Evolutionary conservation across 345 rosid species (phyloP), one percentile per base, ranked within the genome.

Genomic region (Bruguiera gymnorhiza): DNA sequence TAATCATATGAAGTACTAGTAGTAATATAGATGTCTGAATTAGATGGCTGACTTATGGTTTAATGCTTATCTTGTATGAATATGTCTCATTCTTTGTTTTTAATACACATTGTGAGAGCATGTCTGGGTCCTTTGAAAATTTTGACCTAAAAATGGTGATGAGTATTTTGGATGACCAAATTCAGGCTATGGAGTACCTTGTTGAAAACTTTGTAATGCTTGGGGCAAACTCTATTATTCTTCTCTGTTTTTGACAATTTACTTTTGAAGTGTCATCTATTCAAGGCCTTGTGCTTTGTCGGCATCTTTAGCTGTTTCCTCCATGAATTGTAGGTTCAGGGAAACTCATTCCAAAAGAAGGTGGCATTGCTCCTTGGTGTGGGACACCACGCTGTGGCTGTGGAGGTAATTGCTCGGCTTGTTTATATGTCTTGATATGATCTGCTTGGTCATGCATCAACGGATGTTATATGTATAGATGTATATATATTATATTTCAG

Each of bases 291-390:
- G 18, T 57, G 29, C 50, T 55, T 24, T 21, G 43, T 32, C 18
- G 60, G 16, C 57, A 61, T 61, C 23, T 69, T 65, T 37, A 60
- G 27, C 37, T 61, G 30, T n/a, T 62, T 43, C 76, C 32, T 72
- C 27, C 27, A 27, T 76, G 62, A 55, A 56, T 50, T 65, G 36
- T 91, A 96, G 99, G 94, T 80, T 76, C 91, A 77, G 58, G 99
- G 99, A 67, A 96, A 96, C 80, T 96, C 99, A 39, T 96, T 90
- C 82, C 99, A 89, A 80, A 96, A 96, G 84, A 96, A 90, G 81
- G 89, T 82, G 61, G 91, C 98, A 24, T 69, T 88, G 68, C 88
- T 96, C 72, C 86, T 96, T 78, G 99, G 99, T 55, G 70, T 86
- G 65, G 88, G 84, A 72, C 69, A 70, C 74, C 92, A 88, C 69